Evolutionary conservation across 768 basidiomycete species (phyloP), one percentile per base, ranked within the genome.

Genomic region (Scleroderma citrinum): DNA sequence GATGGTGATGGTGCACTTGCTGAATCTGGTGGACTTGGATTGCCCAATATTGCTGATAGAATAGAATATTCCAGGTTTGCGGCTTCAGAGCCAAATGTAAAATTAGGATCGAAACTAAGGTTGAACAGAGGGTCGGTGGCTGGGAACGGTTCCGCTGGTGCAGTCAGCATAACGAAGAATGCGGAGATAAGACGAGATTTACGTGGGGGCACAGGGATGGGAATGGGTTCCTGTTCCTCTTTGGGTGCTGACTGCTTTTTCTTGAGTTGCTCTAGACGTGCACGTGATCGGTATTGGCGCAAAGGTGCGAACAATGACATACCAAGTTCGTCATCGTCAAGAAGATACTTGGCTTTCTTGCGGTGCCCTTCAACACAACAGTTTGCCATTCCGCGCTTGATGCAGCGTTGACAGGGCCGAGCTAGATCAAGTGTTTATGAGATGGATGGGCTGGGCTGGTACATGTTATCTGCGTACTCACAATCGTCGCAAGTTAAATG

Each of bases 401-500:
- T 76, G 62, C 96, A 99, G 36, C 96, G 82, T 56, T 91, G 89
- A 70, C 96, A 99, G 23, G 96, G 96, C 47, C 96, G 87, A 42
- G 91, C 95, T 98, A 62, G 20, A 59, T 44, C 47, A 49, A 48
- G 56, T 13, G 17, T 6, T 26, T 35, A 35, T 45, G 50, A 64
- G 59, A 58, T 55, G 26, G 26, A 26, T 42, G 14, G 3, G 26
- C 6, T 7, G 20, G 36, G 34, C 16, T 2, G 24, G 11, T 8
- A n/a, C 13, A 7, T 42, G 48, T 12, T 45, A 14, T 23, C 31
- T 45, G 47, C 49, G 49, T 32, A 80, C 89, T 65, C 62, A 96
- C 95, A 83, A 62, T 97, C 95, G 66, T 98, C 94, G 66, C 95
- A 98, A n/a, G 95, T 98, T 56, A 98, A 73, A 68, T 98, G 95